These are phyloP conservation scores for Bipolaris cookei DNA, from an alignment of 2,329 filamentous ascomycete genomes.

Conservation along the genomic window DNA sequence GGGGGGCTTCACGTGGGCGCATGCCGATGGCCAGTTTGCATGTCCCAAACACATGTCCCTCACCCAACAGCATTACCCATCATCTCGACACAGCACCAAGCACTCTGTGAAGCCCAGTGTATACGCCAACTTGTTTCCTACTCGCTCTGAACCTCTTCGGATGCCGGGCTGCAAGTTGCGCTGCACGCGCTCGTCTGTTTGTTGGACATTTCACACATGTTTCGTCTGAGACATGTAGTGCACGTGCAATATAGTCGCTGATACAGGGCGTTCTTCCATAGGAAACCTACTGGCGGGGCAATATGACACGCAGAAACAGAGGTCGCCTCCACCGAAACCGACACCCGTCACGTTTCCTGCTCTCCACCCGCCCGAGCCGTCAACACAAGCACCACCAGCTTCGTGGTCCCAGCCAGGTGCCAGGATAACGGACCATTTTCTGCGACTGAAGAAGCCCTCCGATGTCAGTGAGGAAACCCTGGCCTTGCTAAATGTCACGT, in stretches of 20 bases:
- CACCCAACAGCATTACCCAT: constrained; percentile 3
- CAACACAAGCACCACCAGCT: constrained; percentile 28
- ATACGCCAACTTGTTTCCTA: not conserved
- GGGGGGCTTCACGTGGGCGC: constrained; percentile 5
- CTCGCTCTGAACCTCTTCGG: not conserved
- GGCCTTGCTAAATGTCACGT: constrained; percentile 52
- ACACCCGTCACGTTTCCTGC: constrained; percentile 61
- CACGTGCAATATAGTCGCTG: constrained; percentile 39
- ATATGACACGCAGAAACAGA: constrained; percentile 49
- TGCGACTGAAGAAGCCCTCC: constrained; percentile 49
- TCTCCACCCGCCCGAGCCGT: constrained; percentile 49
- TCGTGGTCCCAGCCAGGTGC: constrained; percentile 47
- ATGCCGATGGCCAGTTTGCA: constrained; percentile 4
- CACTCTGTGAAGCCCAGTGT: not conserved
- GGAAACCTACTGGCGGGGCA: constrained; percentile 48
- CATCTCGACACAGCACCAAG: not conserved
- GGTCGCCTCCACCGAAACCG: constrained; percentile 57
- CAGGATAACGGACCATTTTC: constrained; percentile 55
- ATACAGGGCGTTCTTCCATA: constrained; percentile 33
- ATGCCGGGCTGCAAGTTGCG: not conserved
- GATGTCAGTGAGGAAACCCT: constrained; percentile 52
- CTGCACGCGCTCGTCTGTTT: constrained; percentile 19
- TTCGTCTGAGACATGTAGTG: constrained; percentile 32
- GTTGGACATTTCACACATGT: constrained; percentile 33
- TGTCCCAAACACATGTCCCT: not conserved